Evolutionary conservation across 1,284 basidiomycete genomes (phyloP), one percentile per base, ranked within the genome.

Genomic region (Cryptococcus hybrid): DNA sequence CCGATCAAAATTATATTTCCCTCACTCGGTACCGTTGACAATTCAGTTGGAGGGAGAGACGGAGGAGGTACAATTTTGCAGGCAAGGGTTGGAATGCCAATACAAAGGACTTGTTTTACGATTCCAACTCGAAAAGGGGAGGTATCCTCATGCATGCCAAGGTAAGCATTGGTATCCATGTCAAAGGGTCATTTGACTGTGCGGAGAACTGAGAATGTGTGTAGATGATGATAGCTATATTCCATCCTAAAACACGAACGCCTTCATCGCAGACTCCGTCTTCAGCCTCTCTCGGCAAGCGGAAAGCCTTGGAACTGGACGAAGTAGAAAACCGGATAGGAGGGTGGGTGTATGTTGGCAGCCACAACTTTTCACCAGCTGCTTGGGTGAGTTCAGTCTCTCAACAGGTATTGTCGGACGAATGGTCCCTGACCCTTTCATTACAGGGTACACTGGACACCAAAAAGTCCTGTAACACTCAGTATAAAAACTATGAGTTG

Each of bases 101-200:
- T 7, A 72, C 74, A 0, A 62, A 60, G 43, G 18, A 45, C 0
- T 58, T 75, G 7, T 77, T 76, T 58, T 65, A 75, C 55, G 75
- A 77, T 47, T 65, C 73, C 7, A 74, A 74, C 47, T 77, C 75
- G 30, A 78, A 79, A 54, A 62, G 71, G 7, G 76, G 76, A 11
- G 73, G 72, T 2, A 69, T 77, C 2, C 59, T 79, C 48, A 77
- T 79, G 74, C 78, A 79, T 58, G 64, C 74, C 18, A 79, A 79
- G 64, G 75, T 75, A 24, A 48, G 73, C 15, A 15, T 8, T 18
- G 4, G 49, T 8, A 13, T 35, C n/a, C 9, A 7, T 57, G 3
- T 30, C 30, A 30, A 30, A 30, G 30, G 3, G 30, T 30, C 30
- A 5, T 8, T 18, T 46, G 39, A 44, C 5, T 24, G 8, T 47